phyloP scores from a whole-genome alignment of 441 rosid genomes.

The Populus trichocarpa region DNA sequence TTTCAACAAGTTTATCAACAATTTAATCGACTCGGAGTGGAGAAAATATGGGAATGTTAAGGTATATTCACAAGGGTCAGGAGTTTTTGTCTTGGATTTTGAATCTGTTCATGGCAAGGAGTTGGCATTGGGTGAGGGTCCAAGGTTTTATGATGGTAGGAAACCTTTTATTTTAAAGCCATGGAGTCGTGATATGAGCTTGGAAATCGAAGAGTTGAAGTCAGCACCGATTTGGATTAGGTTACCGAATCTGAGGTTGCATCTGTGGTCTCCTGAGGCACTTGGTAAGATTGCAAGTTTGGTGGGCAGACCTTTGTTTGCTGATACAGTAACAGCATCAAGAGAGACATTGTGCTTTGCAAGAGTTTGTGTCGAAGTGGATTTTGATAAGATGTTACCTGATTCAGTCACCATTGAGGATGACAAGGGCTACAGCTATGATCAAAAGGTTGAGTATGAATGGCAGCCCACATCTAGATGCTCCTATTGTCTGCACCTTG shows the following conservation, averaged over 20 bases:
- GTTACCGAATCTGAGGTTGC: background rate
- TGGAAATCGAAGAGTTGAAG: background rate
- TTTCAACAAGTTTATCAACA: background rate
- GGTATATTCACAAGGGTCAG: background rate
- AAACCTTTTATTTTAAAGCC: background rate
- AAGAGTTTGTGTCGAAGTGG: background rate
- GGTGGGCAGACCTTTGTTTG: background rate
- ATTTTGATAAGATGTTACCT: background rate
- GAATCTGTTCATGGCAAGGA: background rate
- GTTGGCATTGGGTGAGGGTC: background rate
- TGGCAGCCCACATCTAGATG: background rate
- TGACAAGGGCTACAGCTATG: background rate
- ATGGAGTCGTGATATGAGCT: background rate
- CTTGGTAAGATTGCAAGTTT: background rate
- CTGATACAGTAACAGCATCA: background rate
- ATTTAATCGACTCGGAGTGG: background rate
- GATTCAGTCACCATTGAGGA: background rate
- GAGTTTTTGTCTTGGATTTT: background rate
- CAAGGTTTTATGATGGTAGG: background rate
- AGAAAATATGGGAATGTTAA: background rate
- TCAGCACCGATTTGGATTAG: background rate
- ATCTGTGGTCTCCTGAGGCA: background rate
- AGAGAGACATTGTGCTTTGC: background rate
- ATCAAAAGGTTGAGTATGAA: background rate
- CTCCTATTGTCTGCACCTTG: background rate